Percentiles rank a stretch among this genome's conserved stretches.
Conservation (phyloP, 75 land plant genomes). For the Picea glauca region DNA sequence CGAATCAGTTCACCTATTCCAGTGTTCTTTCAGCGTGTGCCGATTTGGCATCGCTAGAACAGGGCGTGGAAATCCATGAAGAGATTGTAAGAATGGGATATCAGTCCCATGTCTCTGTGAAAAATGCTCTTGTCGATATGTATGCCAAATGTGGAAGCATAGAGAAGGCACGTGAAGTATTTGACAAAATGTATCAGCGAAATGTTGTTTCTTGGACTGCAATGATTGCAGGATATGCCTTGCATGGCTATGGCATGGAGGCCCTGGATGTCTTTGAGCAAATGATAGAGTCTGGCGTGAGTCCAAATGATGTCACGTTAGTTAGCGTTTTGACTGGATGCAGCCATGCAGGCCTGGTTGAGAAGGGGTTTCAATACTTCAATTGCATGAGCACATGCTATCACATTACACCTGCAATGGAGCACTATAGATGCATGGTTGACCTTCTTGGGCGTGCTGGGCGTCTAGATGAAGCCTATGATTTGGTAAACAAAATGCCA, state of each 20-base stretch:
- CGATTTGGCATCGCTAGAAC: background rate
- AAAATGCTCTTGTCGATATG: conserved; percentile 35
- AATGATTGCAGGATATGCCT: conserved; percentile 20
- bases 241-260: conserved; percentile 21
- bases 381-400: no score
- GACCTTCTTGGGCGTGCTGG: no score
- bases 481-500: no score
- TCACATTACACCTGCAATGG: no score
- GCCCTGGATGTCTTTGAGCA: conserved; percentile 14
- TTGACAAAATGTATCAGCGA: conserved; percentile 16
- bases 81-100: background rate
- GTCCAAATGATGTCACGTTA: no score
- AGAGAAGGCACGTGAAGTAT: conserved; percentile 23
- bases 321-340: no score
- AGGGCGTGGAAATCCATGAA: background rate
- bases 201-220: conserved; percentile 30
- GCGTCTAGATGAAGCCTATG: no score
- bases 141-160: conserved; percentile 37
- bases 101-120: conserved; percentile 21
- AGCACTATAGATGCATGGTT: no score
- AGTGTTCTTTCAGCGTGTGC: background rate
- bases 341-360: no score
- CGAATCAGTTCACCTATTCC: background rate
- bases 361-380: no score
- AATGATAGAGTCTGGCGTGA: conserved; percentile 4